phyloP scores from a whole-genome alignment of 768 basidiomycete genomes.

The Boletus sensibilis region DNA sequence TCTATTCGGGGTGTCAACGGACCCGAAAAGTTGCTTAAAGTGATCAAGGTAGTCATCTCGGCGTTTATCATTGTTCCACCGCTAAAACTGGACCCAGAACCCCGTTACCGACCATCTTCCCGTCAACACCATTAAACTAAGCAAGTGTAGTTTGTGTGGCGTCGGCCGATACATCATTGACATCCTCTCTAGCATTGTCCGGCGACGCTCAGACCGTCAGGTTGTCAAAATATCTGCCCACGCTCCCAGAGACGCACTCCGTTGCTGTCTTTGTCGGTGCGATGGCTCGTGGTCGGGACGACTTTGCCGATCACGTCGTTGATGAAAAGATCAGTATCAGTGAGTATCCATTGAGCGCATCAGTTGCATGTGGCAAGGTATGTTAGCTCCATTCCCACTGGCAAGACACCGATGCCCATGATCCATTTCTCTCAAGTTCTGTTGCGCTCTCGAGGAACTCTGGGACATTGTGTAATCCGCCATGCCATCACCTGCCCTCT shows the following conservation, averaged over 20 bases:
- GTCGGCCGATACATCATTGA: conserved; percentile 5
- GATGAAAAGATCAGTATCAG: conserved; percentile 98
- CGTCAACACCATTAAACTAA: conserved; percentile 92
- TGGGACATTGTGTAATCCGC: conserved; percentile 80
- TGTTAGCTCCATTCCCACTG: conserved; percentile 23
- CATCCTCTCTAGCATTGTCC: conserved; percentile 64
- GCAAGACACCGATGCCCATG: background rate
- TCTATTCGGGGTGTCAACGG: conserved; percentile 96
- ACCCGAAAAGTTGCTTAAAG: conserved; percentile 94
- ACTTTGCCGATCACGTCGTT: conserved; percentile 93
- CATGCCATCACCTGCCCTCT: background rate
- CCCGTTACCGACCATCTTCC: conserved; percentile 94
- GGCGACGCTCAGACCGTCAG: conserved; percentile 84
- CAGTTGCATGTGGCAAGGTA: conserved; percentile 97
- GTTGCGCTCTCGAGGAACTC: conserved; percentile 88
- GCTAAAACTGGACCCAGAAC: conserved; percentile 52
- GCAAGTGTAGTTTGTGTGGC: conserved; percentile 46
- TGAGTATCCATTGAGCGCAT: conserved; percentile 88
- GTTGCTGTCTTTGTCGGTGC: conserved; percentile 96
- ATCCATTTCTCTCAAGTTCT: conserved; percentile 55
- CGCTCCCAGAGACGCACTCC: conserved; percentile 82
- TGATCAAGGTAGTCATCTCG: conserved; percentile 72
- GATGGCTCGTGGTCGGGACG: conserved; percentile 95
- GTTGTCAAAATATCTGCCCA: conserved; percentile 80
- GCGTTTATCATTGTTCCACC: background rate